A percentile compares a stretch with the other conserved stretches of the same genome.
These are phyloP conservation scores for Phymatotrichopsis omnivora DNA, from an alignment of 2,329 filamentous ascomycete species.

Conservation along the genomic window DNA sequence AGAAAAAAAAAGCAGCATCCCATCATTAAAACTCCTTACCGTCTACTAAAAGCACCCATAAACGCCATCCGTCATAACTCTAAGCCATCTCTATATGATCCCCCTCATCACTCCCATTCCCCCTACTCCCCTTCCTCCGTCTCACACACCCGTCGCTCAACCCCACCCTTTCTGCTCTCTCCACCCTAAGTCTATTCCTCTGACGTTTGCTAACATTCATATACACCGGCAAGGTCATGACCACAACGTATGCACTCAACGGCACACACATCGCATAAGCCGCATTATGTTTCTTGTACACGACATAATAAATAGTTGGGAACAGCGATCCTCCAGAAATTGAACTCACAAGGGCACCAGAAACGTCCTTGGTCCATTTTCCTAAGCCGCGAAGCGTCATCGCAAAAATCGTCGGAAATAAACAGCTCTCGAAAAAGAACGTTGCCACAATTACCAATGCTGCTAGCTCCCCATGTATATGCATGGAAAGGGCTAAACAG, in stretches of 20 bases:
- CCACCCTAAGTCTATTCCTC: conserved; percentile 47
- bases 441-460: no score
- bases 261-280: conserved; percentile 60
- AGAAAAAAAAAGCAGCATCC: no score
- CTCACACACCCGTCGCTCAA: neutral
- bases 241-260: conserved; percentile 38
- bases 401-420: conserved; percentile 73
- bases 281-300: conserved; percentile 51
- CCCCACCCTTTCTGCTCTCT: conserved; percentile 57
- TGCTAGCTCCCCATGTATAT: no score
- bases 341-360: conserved; percentile 60
- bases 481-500: no score
- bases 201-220: conserved; percentile 27
- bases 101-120: no score
- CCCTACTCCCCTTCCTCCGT: neutral
- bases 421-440: no score
- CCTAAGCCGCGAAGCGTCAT: conserved; percentile 67
- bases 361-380: conserved; percentile 65
- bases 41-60: no score
- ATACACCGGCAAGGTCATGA: conserved; percentile 36
- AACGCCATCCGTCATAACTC: neutral
- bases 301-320: conserved; percentile 59
- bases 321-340: conserved; percentile 61
- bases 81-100: neutral
- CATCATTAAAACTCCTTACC: no score